Evolutionary conservation across 2,329 filamentous ascomycete genomes (phyloP), one percentile per base, ranked within the genome.

Genomic region (Phoma sp.): DNA sequence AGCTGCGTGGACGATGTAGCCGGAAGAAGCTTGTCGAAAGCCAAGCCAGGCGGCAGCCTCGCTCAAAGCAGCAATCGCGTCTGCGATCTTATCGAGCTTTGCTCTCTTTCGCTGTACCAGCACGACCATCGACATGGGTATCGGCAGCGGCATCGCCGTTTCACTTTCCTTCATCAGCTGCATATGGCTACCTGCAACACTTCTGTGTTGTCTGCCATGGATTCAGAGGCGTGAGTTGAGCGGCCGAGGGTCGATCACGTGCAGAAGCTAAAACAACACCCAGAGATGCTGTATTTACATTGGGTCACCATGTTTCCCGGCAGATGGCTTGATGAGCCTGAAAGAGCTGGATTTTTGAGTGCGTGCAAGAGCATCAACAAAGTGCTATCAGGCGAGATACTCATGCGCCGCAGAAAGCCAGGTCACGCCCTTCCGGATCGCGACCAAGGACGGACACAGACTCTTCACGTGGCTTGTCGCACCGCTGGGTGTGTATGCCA

Each of bases 381-480:
- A 22, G n/a, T 15, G 33, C 35, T 0, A 19, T 21, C 12, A 17
- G n/a, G 19, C 19, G 8, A 15, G n/a, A 35, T 47, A 33, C 60
- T 73, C 58, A 73, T 52, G 7, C 22, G 27, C 31, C 27, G 29
- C 64, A 93, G 90, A 86, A 67, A 92, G 92, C 64, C 93, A 98
- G 77, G 89, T 96, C 9, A 91, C 90, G 2, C 90, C 94, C 0
- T 96, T 97, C 74, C 85, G 84, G 21, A 77, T 97, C 43, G 77
- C 76, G 1, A 95, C 92, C 0, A 81, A 85, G 2, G 93, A 96
- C 71, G 86, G 87, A 37, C 87, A 93, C 73, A 85, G 80, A 1
- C 78, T 97, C 7, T 96, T 95, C 71, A 89, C 90, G n/a, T 98
- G 94, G 94, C 92, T 96, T 67, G 82, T 97, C 46, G 78, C 96